Evolutionary conservation across 169 alveolate species (phyloP), one percentile per base, ranked within the genome.

Genomic region (Plasmodium yoelii): DNA sequence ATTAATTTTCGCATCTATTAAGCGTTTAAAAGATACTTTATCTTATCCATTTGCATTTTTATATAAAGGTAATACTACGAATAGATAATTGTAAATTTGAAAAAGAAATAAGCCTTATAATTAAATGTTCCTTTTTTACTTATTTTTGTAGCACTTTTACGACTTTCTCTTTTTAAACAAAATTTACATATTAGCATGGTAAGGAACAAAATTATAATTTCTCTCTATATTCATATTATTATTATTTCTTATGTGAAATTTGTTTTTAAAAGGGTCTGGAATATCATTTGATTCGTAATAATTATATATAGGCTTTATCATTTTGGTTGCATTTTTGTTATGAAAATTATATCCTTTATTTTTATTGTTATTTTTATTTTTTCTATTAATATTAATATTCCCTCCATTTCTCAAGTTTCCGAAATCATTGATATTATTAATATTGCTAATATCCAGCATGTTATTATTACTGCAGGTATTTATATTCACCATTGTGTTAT

Each of bases 251-350:
- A 63, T 47, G 46, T 77, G 67, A 77, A 39, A 64, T 63, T 77
- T 77, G 46, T 19, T 77, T 39, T 77, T 77, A 51, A 51, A 77
- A 13, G 39, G 63, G 9, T 77, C 88, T 77, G 88, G 18, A 46
- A 60, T 69, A 51, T 77, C 88, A 24, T 77, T 77, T 13, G 57
- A 68, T 22, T 77, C 88, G 75, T 63, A 77, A 64, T 64, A 51
- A n/a, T 69, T 77, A 28, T 57, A 46, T 1, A 80, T 24, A 6
- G 47, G 55, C 39, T 68, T 55, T 56, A 57, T 46, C 60, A 77
- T 44, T 12, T 64, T 56, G 9, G 63, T 69, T 64, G 47, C 47
- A 63, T 77, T 77, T 77, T 53, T 65, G 15, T 67, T 56, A 13
- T 68, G 61, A 77, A 77, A 64, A 39, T 77, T 49, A 44, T 49